These are phyloP conservation scores for Seiridium cupressi DNA, from an alignment of 2,329 filamentous ascomycete genomes.

Conservation along the genomic window DNA sequence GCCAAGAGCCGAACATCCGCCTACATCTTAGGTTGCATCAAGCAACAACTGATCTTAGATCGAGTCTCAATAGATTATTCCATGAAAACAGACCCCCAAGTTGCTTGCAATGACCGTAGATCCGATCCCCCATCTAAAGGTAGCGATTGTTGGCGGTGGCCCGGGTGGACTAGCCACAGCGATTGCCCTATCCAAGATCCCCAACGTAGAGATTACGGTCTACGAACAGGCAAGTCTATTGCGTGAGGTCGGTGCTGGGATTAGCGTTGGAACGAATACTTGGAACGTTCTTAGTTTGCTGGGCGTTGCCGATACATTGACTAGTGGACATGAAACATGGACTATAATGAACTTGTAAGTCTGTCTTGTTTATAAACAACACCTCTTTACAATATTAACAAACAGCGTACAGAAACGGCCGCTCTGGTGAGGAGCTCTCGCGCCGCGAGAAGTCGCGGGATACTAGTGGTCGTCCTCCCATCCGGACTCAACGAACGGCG, in stretches of 20 bases:
- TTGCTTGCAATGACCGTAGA: slow-evolving; percentile 17
- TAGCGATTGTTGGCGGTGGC: slow-evolving; percentile 23
- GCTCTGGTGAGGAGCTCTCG: slow-evolving; percentile 23
- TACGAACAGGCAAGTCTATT: slow-evolving; percentile 43
- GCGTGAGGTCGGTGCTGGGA: slow-evolving; percentile 46
- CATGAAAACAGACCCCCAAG: not conserved
- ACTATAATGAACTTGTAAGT: slow-evolving; percentile 22
- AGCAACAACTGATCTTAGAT: not conserved
- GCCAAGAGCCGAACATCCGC: not conserved
- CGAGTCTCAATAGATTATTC: not conserved
- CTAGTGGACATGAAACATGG: slow-evolving; percentile 22
- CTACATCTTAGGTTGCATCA: not conserved
- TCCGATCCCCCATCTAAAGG: slow-evolving; percentile 14
- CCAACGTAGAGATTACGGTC: slow-evolving; percentile 37
- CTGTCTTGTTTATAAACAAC: not conserved
- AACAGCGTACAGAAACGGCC: slow-evolving; percentile 20
- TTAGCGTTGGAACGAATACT: slow-evolving; percentile 42
- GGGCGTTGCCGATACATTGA: slow-evolving; percentile 34
- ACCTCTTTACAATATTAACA: too few species aligned
- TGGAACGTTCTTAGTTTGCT: slow-evolving; percentile 46
- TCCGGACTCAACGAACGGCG: slow-evolving; percentile 28
- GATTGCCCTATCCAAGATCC: slow-evolving; percentile 39
- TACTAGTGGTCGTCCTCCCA: slow-evolving; percentile 10
- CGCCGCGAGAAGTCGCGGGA: slow-evolving; percentile 17
- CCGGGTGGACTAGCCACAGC: slow-evolving; percentile 35